Percentiles rank a stretch among this genome's conserved stretches.
phyloP scores from a whole-genome alignment of 768 basidiomycete species.

The Symmetrospora coprosmae region DNA sequence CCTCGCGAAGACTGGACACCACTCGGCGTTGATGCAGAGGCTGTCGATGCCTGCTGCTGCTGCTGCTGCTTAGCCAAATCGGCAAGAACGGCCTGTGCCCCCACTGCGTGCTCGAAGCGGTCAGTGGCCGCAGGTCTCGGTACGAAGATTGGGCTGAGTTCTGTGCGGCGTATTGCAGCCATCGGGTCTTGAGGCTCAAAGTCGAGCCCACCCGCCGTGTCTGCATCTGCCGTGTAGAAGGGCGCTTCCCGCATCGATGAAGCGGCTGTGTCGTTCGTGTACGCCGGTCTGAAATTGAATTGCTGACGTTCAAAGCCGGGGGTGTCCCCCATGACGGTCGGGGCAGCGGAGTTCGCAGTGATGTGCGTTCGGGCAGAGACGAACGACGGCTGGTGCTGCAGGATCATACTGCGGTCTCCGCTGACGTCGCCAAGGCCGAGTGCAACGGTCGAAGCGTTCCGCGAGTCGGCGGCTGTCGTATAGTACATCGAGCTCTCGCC shows the following conservation, averaged over 20 bases:
- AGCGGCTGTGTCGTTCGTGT: no score
- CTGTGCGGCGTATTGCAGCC: not conserved
- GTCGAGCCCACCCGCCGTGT: not conserved
- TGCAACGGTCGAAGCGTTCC: constrained; percentile 1
- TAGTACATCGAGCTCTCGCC: not conserved
- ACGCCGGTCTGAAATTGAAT: no score
- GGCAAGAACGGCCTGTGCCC: no score
- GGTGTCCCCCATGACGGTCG: not conserved
- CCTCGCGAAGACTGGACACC: no score
- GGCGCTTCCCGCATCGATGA: not conserved
- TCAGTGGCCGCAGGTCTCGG: no score
- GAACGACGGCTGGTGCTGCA: constrained; percentile 11
- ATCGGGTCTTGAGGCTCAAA: not conserved
- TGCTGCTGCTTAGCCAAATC: no score
- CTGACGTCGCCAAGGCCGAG: not conserved
- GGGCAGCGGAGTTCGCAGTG: constrained; percentile 8
- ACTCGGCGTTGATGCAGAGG: no score
- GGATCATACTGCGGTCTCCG: no score
- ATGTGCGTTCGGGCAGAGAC: constrained; percentile 3
- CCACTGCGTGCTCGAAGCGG: no score
- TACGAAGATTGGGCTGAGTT: not conserved
- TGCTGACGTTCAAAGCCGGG: not conserved
- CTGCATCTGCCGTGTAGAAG: not conserved
- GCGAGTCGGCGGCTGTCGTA: not conserved
- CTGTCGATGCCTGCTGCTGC: no score